Evolutionary conservation across 805 yeast genomes (phyloP).

Genomic region (Candida oleophila): DNA sequence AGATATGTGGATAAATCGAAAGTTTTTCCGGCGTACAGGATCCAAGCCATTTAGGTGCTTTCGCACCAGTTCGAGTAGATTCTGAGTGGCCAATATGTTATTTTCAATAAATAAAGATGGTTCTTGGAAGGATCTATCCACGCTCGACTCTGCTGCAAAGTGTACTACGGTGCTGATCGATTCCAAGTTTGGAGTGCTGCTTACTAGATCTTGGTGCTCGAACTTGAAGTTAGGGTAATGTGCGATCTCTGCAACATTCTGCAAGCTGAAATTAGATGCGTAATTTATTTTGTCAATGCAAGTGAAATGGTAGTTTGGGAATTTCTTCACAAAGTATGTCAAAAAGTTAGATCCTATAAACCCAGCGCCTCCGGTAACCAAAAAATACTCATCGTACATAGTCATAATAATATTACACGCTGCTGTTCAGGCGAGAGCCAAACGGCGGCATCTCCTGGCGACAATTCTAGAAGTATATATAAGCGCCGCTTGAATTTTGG

Average conservation of each 20-base stretch:
- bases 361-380: constrained; percentile 60
- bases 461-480: background rate
- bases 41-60: constrained; percentile 1
- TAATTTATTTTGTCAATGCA: constrained; percentile 50
- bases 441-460: background rate
- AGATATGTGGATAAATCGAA: constrained; percentile 45
- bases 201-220: constrained; percentile 32
- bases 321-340: constrained; percentile 26
- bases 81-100: constrained; percentile 48
- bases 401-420: background rate
- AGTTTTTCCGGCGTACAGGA: constrained; percentile 5
- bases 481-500: background rate
- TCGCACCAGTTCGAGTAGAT: constrained; percentile 42
- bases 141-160: constrained; percentile 57
- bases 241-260: constrained; percentile 13
- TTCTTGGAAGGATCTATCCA: constrained; percentile 47
- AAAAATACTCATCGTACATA: constrained; percentile 17
- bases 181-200: background rate
- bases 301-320: constrained; percentile 32
- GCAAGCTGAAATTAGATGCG: constrained; percentile 35
- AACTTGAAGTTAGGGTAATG: constrained; percentile 20
- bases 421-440: background rate
- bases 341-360: constrained; percentile 53
- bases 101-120: constrained; percentile 45
- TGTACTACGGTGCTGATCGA: constrained; percentile 41